Base-by-base conservation (phyloP, 768 basidiomycete genomes). In the Agaricus blazei region DNA sequence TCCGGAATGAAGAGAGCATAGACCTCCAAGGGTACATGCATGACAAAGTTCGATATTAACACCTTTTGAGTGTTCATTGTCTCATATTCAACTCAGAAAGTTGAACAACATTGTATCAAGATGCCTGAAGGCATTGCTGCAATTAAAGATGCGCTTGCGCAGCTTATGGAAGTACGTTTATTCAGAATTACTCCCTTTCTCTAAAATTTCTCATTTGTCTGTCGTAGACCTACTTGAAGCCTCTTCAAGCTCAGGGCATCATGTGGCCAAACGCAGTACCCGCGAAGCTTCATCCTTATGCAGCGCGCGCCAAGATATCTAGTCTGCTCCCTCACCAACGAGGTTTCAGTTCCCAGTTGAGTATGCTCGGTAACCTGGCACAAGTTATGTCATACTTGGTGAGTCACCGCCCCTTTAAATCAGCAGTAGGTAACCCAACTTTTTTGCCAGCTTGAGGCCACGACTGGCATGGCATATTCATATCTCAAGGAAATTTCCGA, bases 381-480 rank as follows among this genome's bases (percentile, higher is more conserved):
- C 76, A 91, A 48, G 90, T 86, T 1, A 91, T 97, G 90, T 80
- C 84, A 0, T 93, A 98, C 66, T 75, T 99, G 60, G 92, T 97
- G 64, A 55, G 85, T 65, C 43, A 34, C 41, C 27, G 42, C 11
- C 24, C 47, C 11, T 24, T 26, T 28, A 15, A 29, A 15, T 27
- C 19, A 14, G 52, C 52, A 26, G 14, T 49, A 40, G 58, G 34
- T 26, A 26, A 23, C 27, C 57, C 28, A 59, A 8, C 37, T 14
- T 48, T 42, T 52, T 40, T 51, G 28, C 9, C 63, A 96, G 94
- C 75, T 92, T 60, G 92, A 96, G 65, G 88, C 88, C 37, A 93
- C 90, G 19, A 74, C 87, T 15, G 75, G 77, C 11, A 88, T 92
- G 81, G 95, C 91, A 62, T 80, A 90, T 66, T 82, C 78, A 9